These are phyloP conservation scores for Cymodocea nodosa DNA, from an alignment of 116 monocot species.

Conservation along the genomic window DNA sequence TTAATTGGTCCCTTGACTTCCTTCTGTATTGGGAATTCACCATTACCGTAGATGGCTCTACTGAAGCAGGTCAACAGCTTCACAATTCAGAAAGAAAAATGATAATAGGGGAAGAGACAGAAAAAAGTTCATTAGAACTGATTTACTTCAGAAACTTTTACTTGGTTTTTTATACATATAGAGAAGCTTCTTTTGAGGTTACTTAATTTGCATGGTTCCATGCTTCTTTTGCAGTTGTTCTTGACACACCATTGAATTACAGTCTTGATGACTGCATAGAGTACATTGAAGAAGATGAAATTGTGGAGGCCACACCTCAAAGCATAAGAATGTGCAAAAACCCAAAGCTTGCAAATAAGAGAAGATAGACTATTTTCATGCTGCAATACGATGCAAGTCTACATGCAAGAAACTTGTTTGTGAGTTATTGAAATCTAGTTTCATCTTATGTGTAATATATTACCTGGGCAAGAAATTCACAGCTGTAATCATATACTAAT, in stretches of 20 bases:
- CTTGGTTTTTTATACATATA: no score
- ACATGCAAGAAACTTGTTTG: not conserved
- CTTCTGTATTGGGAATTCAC: no score
- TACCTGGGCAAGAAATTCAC: not conserved
- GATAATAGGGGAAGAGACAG: no score
- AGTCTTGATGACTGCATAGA: slow-evolving; percentile 98
- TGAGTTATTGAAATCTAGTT: not conserved
- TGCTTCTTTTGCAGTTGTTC: slow-evolving; percentile 60
- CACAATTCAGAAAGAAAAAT: no score
- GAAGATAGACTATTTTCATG: not conserved
- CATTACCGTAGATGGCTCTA: no score
- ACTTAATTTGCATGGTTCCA: not conserved
- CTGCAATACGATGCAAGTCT: not conserved
- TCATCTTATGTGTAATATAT: not conserved
- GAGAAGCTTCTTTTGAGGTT: no score
- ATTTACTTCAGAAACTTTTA: no score
- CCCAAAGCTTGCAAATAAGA: slow-evolving; percentile 52
- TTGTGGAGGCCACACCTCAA: slow-evolving; percentile 72
- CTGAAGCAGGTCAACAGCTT: no score
- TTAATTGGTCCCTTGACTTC: no score
- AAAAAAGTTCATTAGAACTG: no score
- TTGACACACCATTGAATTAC: slow-evolving; percentile 61
- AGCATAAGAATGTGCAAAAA: slow-evolving; percentile 92
- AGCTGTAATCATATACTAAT: not conserved
- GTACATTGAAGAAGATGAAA: slow-evolving; percentile 96